Evolutionary conservation across 2,329 filamentous ascomycete genomes (phyloP), one percentile per base, ranked within the genome.

Genomic region (Dactylellina sp.): DNA sequence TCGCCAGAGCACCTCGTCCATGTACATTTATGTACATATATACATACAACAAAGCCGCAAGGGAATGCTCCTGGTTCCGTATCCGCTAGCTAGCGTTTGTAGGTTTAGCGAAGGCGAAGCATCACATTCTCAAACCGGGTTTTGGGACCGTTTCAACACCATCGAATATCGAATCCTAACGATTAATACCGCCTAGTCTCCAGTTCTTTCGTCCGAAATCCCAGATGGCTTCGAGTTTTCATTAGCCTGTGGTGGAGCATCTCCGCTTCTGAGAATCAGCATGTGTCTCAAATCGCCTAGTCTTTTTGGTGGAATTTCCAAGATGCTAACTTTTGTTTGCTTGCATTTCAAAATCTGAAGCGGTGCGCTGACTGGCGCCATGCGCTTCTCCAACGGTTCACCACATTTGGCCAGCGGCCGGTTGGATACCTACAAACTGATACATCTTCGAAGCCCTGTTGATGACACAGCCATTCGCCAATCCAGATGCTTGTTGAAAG

Each of bases 261-360:
- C 22, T 40, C n/a, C 2, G 22, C 47, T 16, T n/a, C n/a, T n/a
- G n/a, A n/a, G 28, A 32, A 32, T 32, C 28, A 32, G 28, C 28
- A n/a, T n/a, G n/a, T 18, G 25, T 46, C 42, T 25, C 49, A 18
- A 50, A 55, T 56, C 50, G 50, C 56, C 60, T 22, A 35, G 28
- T 64, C 28, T 55, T 55, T 32, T 46, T 12, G 7, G 50, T 47
- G 60, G 35, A 46, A 44, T 64, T 47, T 47, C 49, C 53, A 55
- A 37, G 37, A 46, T 24, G 20, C 52, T 20, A 20, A n/a, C 16
- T 35, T 46, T 62, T 52, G 46, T 18, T 20, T 18, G 44, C 28
- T 46, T 53, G 39, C 11, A 64, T 44, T 55, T 47, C 60, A 49
- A 65, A 56, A 57, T 65, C 61, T 50, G 61, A 65, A 57, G 61